Base-by-base conservation (phyloP, 129 eudicot species). In the Solidago caesia region DNA sequence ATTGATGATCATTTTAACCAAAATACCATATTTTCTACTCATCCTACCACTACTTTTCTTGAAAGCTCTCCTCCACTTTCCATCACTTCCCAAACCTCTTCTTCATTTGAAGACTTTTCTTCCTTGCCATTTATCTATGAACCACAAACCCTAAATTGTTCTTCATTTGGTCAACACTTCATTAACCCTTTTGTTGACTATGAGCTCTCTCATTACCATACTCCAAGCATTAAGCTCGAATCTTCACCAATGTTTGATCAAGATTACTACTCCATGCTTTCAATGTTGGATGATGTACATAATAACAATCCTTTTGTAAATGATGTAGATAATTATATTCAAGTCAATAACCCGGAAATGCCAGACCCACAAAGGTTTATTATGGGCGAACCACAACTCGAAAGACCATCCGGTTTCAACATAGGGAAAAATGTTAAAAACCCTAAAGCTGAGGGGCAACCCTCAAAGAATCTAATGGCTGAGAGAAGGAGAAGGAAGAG, bases 391-490 rank as follows among this genome's bases (percentile, higher is more conserved):
- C 46, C 53, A 16, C 83, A 75, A 81, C 77, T 74, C 13, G 78
- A 77, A 39, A 62, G 47, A 39, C 42, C 75, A 26, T 53, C 76
- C 29, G 4, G 21, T 48, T 79, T 74, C 55, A 74, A 79, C 47
- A 26, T 52, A 53, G 86, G 82, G 44, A 82, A 48, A 26, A 82
- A 71, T 65, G 75, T 76, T 66, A 71, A 66, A 58, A 75, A n/a
- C 13, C 56, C 72, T 80, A 89, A 79, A 79, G 46, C 72, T 46
- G 87, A 79, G 39, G 92, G 96, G 7, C 88, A 78, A 77, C 92
- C 89, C 43, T 85, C 96, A 3, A 89, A 89, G 79, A 89, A 89
- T 79, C 77, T 89, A 44, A 87, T 89, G 96, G 96, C 96, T 2
- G 96, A 89, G 78, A 83, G 96, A 62, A 66, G 96, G 57, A 70